A percentile compares a stretch with the other conserved stretches of the same genome.
These are phyloP conservation scores for Daldinia vernicosa DNA, from an alignment of 495 filamentous ascomycete species.

Conservation along the genomic window DNA sequence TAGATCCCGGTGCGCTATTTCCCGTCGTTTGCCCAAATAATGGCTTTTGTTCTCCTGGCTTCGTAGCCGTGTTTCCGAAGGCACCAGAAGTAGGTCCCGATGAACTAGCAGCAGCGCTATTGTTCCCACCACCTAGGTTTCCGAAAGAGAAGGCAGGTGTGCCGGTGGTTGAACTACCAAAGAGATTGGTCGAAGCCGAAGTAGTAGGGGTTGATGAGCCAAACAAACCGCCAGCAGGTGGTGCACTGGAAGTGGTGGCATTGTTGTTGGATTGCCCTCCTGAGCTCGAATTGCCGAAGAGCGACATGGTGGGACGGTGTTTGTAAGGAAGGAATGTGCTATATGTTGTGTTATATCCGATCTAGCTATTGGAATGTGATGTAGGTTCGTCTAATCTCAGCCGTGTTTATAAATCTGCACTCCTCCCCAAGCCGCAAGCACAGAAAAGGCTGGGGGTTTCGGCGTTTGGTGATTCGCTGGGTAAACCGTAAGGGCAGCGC, in stretches of 20 bases:
- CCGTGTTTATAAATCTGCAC: slow-evolving; percentile 18
- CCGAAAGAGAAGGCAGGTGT: slow-evolving; percentile 57
- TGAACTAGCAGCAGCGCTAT: slow-evolving; percentile 32
- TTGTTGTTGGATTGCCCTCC: slow-evolving; percentile 49
- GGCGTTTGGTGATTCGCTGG: slow-evolving; percentile 12
- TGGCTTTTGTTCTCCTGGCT: slow-evolving; percentile 44
- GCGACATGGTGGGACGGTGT: slow-evolving; percentile 35
- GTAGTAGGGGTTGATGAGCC: slow-evolving; percentile 41
- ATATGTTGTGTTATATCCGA: neutral
- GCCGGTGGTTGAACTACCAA: slow-evolving; percentile 30
- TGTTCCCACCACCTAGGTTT: slow-evolving; percentile 30
- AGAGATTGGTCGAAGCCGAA: slow-evolving; percentile 32
- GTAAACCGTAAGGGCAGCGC: slow-evolving; percentile 8
- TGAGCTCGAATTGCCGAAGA: slow-evolving; percentile 51
- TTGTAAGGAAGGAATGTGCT: slow-evolving; percentile 26
- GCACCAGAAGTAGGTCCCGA: slow-evolving; percentile 45
- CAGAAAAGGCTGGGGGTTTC: slow-evolving; percentile 25
- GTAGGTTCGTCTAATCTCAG: slow-evolving; percentile 13
- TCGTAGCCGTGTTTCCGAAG: slow-evolving; percentile 59
- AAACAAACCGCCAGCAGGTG: slow-evolving; percentile 52
- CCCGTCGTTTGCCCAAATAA: slow-evolving; percentile 46
- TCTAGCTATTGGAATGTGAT: slow-evolving; percentile 36
- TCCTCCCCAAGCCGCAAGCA: slow-evolving; percentile 30
- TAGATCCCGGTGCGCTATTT: slow-evolving; percentile 40
- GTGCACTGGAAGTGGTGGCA: slow-evolving; percentile 52